phyloP scores from a whole-genome alignment of 352 stramenopile genomes.

The Phytophthora fragariaefolia region DNA sequence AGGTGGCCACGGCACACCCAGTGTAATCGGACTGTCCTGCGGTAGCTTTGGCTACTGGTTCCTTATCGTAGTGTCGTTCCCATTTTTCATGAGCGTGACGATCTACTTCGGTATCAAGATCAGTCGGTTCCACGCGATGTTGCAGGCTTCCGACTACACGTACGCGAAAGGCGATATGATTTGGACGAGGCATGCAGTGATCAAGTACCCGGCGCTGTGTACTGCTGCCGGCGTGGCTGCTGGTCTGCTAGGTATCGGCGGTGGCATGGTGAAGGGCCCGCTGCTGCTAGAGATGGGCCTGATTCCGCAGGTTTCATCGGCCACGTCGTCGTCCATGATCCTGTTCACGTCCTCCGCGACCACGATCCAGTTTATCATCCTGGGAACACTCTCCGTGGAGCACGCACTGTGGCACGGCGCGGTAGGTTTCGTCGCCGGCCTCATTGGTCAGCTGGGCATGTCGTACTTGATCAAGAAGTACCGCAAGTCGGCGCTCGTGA shows the following conservation, averaged over 20 bases:
- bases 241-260: conserved; percentile 87
- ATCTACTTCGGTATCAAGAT: conserved; percentile 84
- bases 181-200: conserved; percentile 91
- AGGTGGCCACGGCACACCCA: conserved; percentile 77
- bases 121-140: conserved; percentile 57
- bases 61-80: conserved; percentile 65
- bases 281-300: conserved; percentile 92
- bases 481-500: conserved; percentile 80
- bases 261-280: conserved; percentile 92
- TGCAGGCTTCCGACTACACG: conserved; percentile 83
- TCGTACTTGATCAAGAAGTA: conserved; percentile 93
- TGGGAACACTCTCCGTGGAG: conserved; percentile 91
- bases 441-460: conserved; percentile 92
- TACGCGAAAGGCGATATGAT: conserved; percentile 97
- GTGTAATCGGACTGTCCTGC: conserved; percentile 73
- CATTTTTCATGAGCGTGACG: conserved; percentile 74
- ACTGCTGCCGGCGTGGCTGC: conserved; percentile 76
- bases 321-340: conserved; percentile 93
- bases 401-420: conserved; percentile 92
- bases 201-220: conserved; percentile 84
- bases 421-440: conserved; percentile 92
- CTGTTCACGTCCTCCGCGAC: conserved; percentile 95
- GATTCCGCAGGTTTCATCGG: conserved; percentile 85
- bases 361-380: conserved; percentile 95
- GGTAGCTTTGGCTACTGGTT: conserved; percentile 75